A percentile compares a stretch with the other conserved stretches of the same genome.
Conservation (phyloP, 2,329 filamentous ascomycete species). For the Epichloe glyceriae region DNA sequence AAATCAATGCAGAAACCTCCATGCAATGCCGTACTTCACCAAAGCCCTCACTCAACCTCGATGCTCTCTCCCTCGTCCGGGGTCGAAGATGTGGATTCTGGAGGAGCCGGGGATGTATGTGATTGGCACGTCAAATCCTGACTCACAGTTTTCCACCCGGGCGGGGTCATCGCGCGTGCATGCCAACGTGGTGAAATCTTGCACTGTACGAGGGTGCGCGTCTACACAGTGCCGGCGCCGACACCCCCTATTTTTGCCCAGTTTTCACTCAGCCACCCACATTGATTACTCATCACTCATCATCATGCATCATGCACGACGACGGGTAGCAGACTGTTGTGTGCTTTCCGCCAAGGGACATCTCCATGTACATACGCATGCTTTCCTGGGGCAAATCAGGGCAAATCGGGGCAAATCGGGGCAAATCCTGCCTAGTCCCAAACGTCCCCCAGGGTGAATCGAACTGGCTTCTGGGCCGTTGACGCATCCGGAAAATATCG, state of each 20-base stretch:
- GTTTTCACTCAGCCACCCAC: not conserved
- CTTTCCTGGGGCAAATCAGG: not conserved
- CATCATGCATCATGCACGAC: not conserved
- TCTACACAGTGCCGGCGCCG: not conserved
- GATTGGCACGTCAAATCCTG: no score
- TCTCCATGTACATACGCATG: not conserved
- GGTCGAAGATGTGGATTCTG: no score
- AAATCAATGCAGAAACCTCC: no score
- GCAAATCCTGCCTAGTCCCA: not conserved
- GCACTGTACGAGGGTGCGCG: not conserved
- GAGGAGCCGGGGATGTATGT: no score
- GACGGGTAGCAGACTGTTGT: not conserved
- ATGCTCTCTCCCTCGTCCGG: no score
- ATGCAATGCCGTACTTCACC: not conserved
- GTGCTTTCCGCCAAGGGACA: not conserved
- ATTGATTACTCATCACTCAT: not conserved
- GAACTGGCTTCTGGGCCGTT: not conserved
- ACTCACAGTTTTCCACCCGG: no score
- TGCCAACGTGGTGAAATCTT: not conserved
- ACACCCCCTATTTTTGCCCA: constrained; percentile 2
- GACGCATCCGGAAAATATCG: not conserved
- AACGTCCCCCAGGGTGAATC: not conserved
- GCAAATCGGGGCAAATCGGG: not conserved
- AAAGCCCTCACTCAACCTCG: no score
- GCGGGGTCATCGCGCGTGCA: not conserved